Evolutionary conservation across 176 grass and related monocot species (phyloP).

Genomic region (Panicum miliaceum): DNA sequence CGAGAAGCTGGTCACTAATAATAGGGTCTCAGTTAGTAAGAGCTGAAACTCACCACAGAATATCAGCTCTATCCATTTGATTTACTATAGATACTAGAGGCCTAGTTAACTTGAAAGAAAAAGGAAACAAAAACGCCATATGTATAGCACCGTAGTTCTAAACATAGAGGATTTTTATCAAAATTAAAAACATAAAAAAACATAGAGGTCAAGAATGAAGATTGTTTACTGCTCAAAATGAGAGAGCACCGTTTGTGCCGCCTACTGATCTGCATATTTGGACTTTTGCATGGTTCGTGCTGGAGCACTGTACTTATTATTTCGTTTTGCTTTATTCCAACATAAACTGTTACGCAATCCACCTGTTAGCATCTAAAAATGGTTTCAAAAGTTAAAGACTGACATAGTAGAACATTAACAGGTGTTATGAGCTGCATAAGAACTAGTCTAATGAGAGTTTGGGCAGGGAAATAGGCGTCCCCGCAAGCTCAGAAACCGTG

Average conservation of each 20-base stretch:
- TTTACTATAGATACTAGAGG: slow-evolving; percentile 55
- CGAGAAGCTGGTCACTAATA: background rate
- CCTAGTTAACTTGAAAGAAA: background rate
- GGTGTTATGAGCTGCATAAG: background rate
- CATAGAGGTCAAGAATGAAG: background rate
- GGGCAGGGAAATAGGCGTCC: too few species aligned
- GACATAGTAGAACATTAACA: background rate
- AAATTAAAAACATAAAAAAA: background rate
- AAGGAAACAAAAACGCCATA: background rate
- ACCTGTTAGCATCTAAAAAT: background rate
- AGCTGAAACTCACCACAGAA: slow-evolving; percentile 28
- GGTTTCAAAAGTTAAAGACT: background rate
- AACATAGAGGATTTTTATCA: too few species aligned
- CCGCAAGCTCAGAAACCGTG: background rate
- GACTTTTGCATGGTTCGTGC: background rate
- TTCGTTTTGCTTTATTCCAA: background rate
- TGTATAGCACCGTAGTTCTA: background rate
- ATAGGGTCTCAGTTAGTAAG: background rate
- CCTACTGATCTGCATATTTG: background rate
- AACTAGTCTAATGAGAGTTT: background rate
- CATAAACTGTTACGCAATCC: background rate
- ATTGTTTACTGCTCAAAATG: background rate
- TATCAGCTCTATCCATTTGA: slow-evolving; percentile 38
- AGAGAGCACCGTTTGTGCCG: background rate
- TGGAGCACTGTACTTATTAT: background rate